Evolutionary conservation across 139 green algal genomes (phyloP).

Genomic region (Coelastrella sp.): DNA sequence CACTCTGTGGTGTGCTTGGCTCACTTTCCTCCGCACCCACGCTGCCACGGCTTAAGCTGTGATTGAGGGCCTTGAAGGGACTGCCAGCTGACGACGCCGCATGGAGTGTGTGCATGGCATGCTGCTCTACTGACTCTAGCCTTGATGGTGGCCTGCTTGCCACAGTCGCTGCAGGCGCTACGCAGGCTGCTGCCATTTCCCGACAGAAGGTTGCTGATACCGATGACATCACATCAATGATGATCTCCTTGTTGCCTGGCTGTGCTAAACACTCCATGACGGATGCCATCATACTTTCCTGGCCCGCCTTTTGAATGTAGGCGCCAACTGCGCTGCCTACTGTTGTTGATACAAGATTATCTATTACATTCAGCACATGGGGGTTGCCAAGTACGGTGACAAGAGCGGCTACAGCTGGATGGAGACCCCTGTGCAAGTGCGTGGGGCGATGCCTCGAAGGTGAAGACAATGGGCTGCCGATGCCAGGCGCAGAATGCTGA

Average conservation of each 20-base stretch:
- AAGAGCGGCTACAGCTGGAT: background rate
- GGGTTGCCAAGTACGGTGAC: slow-evolving; percentile 5
- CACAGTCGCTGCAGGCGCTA: slow-evolving; percentile 7
- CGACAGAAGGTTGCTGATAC: slow-evolving; percentile 42
- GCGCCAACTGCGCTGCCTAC: slow-evolving; percentile 33
- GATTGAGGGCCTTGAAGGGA: background rate
- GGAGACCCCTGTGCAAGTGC: slow-evolving; percentile 1
- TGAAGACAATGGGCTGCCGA: background rate
- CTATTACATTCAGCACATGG: slow-evolving; percentile 15
- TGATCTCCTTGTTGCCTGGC: slow-evolving; percentile 25
- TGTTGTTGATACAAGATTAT: slow-evolving; percentile 19
- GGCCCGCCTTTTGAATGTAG: slow-evolving; percentile 8
- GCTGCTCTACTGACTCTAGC: slow-evolving; percentile 5
- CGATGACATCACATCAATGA: slow-evolving; percentile 22
- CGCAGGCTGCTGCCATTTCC: slow-evolving; percentile 28
- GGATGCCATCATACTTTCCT: background rate
- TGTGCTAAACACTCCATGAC: slow-evolving; percentile 7
- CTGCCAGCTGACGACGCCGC: background rate
- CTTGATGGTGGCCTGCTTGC: background rate
- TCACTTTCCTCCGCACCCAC: background rate
- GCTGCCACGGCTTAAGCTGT: slow-evolving; percentile 5
- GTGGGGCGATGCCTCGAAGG: slow-evolving; percentile 11
- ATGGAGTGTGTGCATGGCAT: background rate
- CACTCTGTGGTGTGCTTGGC: slow-evolving; percentile 47
- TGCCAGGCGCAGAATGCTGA: background rate